A percentile compares a stretch with the other conserved stretches of the same genome.
Evolutionary conservation across 2,329 filamentous ascomycete genomes (phyloP).

Genomic region (Aureobasidium sp.): DNA sequence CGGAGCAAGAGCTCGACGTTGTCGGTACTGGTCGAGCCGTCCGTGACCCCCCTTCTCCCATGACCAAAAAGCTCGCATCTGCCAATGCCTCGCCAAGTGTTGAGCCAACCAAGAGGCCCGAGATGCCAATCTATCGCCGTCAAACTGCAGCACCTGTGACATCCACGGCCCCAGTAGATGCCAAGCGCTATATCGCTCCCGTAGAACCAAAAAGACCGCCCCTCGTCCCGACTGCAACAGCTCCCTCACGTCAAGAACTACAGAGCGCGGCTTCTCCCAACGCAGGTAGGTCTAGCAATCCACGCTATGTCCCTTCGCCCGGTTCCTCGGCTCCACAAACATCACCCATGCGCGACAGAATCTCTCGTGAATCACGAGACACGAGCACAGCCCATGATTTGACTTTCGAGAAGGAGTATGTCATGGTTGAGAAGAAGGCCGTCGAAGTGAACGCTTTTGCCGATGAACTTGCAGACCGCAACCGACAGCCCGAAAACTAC

Average conservation of each 20-base stretch:
- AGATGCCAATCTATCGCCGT: neutral
- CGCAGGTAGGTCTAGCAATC: constrained; percentile 3
- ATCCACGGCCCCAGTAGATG: neutral
- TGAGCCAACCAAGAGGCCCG: neutral
- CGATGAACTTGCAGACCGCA: constrained; percentile 72
- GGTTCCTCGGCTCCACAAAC: constrained; percentile 18
- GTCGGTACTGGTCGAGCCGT: constrained; percentile 7
- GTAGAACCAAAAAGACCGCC: constrained; percentile 11
- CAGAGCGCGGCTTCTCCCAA: constrained; percentile 2
- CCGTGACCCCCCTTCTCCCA: neutral
- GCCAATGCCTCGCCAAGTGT: neutral
- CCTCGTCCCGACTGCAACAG: constrained; percentile 16
- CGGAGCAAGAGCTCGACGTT: constrained; percentile 18
- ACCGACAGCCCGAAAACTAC: constrained; percentile 13
- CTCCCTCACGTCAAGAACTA: constrained; percentile 15
- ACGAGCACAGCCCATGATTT: constrained; percentile 70
- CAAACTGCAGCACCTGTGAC: neutral
- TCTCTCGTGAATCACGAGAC: constrained; percentile 30
- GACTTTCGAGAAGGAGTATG: constrained; percentile 87
- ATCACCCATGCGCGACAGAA: constrained; percentile 34
- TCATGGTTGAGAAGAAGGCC: constrained; percentile 87
- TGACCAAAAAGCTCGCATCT: neutral
- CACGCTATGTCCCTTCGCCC: constrained; percentile 11
- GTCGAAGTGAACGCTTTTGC: constrained; percentile 97
- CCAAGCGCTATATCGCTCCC: neutral